These are phyloP conservation scores for Gracilariopsis chorda DNA, from an alignment of 23 red algal species.

Conservation along the genomic window DNA sequence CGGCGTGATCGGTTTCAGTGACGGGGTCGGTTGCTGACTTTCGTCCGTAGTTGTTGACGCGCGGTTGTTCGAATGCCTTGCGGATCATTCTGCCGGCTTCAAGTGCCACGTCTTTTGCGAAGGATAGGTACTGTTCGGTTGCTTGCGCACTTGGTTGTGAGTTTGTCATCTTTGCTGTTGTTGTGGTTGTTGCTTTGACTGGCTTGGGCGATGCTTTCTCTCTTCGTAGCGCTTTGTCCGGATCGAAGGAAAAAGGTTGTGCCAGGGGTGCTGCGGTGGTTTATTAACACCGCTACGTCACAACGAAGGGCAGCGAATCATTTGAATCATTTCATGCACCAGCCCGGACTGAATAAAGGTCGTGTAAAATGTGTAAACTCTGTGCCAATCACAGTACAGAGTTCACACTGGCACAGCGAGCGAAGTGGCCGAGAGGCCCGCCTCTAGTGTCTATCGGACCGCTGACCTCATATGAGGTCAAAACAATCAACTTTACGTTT, in stretches of 20 bases:
- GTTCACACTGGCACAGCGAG: too few species aligned
- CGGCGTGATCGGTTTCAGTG: slow-evolving; percentile 82
- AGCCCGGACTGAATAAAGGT: too few species aligned
- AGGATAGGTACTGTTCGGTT: background rate
- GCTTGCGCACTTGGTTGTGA: too few species aligned
- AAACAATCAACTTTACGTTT: too few species aligned
- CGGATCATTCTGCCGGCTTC: slow-evolving; percentile 56
- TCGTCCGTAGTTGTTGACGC: slow-evolving; percentile 39
- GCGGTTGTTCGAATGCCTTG: background rate
- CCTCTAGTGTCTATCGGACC: too few species aligned
- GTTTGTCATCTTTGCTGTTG: background rate
- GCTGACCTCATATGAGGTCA: too few species aligned
- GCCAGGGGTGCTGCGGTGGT: background rate
- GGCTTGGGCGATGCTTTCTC: background rate
- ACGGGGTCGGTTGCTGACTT: slow-evolving; percentile 88
- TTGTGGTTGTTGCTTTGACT: background rate
- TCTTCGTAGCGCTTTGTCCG: background rate
- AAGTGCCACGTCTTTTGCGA: slow-evolving; percentile 15
- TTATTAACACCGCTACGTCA: background rate
- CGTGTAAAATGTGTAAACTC: too few species aligned
- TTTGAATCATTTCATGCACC: background rate
- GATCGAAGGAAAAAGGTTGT: background rate
- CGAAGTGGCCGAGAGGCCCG: too few species aligned
- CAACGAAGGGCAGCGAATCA: background rate
- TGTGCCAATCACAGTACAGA: too few species aligned